These are phyloP conservation scores for Trametes meyenii DNA, from an alignment of 768 basidiomycete species.

Conservation along the genomic window DNA sequence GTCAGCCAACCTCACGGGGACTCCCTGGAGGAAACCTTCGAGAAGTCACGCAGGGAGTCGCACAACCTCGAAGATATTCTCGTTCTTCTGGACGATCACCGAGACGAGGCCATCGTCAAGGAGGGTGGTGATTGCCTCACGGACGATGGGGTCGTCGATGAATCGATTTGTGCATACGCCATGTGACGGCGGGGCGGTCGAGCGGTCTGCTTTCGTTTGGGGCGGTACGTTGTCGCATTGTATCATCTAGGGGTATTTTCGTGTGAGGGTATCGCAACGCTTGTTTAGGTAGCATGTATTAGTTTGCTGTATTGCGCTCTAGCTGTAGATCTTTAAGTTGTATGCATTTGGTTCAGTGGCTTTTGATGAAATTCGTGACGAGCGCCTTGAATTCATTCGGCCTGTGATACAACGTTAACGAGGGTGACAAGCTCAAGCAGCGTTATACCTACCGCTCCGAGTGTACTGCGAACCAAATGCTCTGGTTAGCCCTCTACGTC, in stretches of 20 bases:
- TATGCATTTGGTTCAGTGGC: constrained; percentile 5
- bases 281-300: neutral
- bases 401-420: constrained; percentile 30
- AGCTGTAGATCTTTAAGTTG: neutral
- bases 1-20: neutral
- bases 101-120: neutral
- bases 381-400: constrained; percentile 58
- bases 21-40: neutral
- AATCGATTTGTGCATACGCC: constrained; percentile 11
- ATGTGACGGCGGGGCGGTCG: neutral
- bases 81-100: neutral
- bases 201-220: neutral
- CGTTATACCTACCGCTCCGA: constrained; percentile 60
- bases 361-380: constrained; percentile 35
- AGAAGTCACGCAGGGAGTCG: constrained; percentile 4
- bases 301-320: constrained; percentile 9
- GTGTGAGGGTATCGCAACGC: neutral
- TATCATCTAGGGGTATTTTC: neutral
- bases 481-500: neutral
- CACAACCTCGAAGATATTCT: constrained; percentile 16
- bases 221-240: neutral
- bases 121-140: neutral
- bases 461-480: constrained; percentile 55
- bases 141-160: neutral
- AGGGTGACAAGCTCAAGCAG: neutral